Evolutionary conservation across 495 filamentous ascomycete species (phyloP), one percentile per base, ranked within the genome.

Genomic region (Podospora pseudoanserina): DNA sequence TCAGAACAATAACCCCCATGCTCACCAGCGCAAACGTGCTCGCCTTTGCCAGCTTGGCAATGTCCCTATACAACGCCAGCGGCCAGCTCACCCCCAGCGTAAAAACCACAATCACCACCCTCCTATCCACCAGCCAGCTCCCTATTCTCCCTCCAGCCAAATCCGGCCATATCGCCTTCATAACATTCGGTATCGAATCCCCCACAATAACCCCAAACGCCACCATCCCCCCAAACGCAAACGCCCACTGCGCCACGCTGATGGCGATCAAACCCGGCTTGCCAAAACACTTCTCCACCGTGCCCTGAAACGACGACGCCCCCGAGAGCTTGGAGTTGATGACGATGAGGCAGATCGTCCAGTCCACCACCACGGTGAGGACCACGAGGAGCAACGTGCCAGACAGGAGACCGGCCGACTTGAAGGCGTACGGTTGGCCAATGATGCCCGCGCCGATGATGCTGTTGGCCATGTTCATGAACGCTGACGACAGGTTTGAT

Each of bases 391-490:
- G 84, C 44, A 94, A 66, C 39, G 94, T 82, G 0, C 96, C 96
- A 60, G 89, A 89, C 1, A 89, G 70, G 72, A 99, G 83, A 3
- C 95, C 95, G 16, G 95, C 94, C 75, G 98, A 92, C 28, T 88
- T 86, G 72, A 99, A 90, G 7, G 95, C 95, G 79, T 98, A 98
- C 9, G 95, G 93, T 77, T 98, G 96, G 2, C 92, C 95, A 75
- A 99, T 98, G 72, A 99, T 99, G 1, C 95, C 95, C 3, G 95
- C 95, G 13, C 95, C 95, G 78, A 99, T 98, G 72, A 99, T 99
- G 70, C 89, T 93, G 77, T 99, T 99, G 58, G 94, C 93, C 95
- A 99, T 99, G 78, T 99, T 99, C 92, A 97, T 97, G 70, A 99
- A 98, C 9, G 85, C 85, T 20, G 77, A 77, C 4, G 79, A 67